Evolutionary conservation across 208 protist species (phyloP).

Genomic region (Leptomonas seymouri): DNA sequence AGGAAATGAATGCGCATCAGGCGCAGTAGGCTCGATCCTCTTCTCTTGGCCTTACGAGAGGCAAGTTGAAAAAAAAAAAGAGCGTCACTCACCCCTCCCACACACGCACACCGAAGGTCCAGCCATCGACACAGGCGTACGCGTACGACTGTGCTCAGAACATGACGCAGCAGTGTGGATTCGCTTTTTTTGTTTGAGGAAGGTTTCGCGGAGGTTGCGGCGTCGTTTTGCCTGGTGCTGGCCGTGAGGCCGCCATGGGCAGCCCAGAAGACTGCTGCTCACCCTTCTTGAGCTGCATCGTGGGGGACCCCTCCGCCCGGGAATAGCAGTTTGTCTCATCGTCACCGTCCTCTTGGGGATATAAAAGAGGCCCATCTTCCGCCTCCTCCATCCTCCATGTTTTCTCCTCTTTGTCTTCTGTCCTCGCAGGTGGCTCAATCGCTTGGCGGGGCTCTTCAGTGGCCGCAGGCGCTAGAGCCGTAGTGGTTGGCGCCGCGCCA

Average conservation of each 20-base stretch:
- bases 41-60: too few relatives aligned
- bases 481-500: neutral
- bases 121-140: too few relatives aligned
- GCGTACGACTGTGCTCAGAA: too few relatives aligned
- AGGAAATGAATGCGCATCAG: too few relatives aligned
- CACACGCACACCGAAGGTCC: too few relatives aligned
- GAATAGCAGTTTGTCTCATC: constrained; percentile 8
- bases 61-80: neutral
- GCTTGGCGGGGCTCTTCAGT: too few relatives aligned
- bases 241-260: neutral
- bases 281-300: neutral
- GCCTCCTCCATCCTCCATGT: neutral
- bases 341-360: neutral
- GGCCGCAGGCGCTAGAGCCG: too few relatives aligned
- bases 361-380: too few relatives aligned
- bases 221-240: neutral
- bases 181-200: neutral
- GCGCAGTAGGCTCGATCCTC: too few relatives aligned
- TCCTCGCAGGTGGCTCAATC: neutral
- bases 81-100: too few relatives aligned
- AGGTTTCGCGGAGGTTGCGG: neutral
- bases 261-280: neutral
- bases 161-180: constrained; percentile 27
- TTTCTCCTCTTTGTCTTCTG: neutral
- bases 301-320: constrained; percentile 2